These are phyloP conservation scores for Podospora sp. DNA, from an alignment of 495 filamentous ascomycete species.

Conservation along the genomic window DNA sequence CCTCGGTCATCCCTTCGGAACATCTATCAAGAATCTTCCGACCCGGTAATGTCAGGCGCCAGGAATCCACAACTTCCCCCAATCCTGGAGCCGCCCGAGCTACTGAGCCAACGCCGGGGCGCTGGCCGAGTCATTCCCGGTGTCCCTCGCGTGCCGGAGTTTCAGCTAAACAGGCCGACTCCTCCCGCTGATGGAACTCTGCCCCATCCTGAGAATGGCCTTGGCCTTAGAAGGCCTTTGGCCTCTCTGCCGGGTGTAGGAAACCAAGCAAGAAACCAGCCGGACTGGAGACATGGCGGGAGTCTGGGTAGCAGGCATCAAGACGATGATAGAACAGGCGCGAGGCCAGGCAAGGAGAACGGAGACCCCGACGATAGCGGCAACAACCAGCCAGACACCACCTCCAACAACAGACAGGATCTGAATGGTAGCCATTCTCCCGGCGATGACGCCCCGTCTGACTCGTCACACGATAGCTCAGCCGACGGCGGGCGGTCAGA, in stretches of 20 bases:
- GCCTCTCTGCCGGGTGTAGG: too few relatives aligned
- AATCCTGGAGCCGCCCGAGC: background rate
- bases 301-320: background rate
- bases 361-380: background rate
- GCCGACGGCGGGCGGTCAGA: too few relatives aligned
- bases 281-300: background rate
- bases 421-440: background rate
- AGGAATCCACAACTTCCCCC: background rate
- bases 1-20: background rate
- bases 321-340: background rate
- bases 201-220: background rate
- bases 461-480: background rate
- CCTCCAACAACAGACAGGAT: background rate
- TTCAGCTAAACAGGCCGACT: background rate
- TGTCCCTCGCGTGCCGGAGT: background rate
- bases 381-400: background rate
- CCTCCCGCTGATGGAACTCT: too few relatives aligned
- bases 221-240: background rate
- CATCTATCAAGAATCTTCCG: background rate
- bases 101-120: background rate
- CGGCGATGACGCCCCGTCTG: background rate
- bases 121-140: background rate
- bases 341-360: background rate
- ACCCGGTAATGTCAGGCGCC: background rate
- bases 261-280: too few relatives aligned